Evolutionary conservation across 306 rosid species (phyloP).

Genomic region (Mimosa pudica): DNA sequence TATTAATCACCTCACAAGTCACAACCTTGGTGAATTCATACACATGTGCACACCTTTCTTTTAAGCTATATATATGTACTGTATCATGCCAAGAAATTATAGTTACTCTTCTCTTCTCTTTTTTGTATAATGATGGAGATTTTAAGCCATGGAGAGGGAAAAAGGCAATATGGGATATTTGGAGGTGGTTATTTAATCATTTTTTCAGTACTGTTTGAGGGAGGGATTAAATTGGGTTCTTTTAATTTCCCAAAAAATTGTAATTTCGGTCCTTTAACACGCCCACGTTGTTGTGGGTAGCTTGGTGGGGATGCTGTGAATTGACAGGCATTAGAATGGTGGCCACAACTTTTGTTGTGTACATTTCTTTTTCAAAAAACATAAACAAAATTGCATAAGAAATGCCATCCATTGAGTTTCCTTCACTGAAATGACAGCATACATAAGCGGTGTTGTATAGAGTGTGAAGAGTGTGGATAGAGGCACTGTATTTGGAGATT

Average conservation of each 20-base stretch:
- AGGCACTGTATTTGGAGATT: background rate
- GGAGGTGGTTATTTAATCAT: constrained; percentile 30
- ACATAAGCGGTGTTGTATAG: no score
- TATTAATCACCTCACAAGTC: constrained; percentile 14
- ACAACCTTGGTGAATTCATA: background rate
- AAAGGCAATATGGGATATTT: constrained; percentile 34
- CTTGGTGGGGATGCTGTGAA: constrained; percentile 54
- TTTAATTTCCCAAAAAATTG: constrained; percentile 11
- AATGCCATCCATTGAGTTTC: constrained; percentile 57
- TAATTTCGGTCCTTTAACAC: constrained; percentile 27
- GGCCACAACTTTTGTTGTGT: constrained; percentile 67
- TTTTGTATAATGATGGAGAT: background rate
- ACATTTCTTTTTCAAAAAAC: constrained; percentile 11
- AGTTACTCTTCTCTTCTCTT: constrained; percentile 40
- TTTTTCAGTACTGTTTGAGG: constrained; percentile 31
- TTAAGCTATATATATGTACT: constrained; percentile 37
- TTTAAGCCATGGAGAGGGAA: constrained; percentile 3
- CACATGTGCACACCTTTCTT: constrained; percentile 13
- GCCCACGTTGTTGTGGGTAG: constrained; percentile 60
- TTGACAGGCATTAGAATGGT: constrained; percentile 49
- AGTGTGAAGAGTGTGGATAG: background rate
- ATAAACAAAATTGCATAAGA: constrained; percentile 34
- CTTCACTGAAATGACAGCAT: constrained; percentile 51
- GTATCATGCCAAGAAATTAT: constrained; percentile 19
- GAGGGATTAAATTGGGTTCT: constrained; percentile 3